Conservation (phyloP, 257 asterid genomes). For the Primulina huaijiensis region DNA sequence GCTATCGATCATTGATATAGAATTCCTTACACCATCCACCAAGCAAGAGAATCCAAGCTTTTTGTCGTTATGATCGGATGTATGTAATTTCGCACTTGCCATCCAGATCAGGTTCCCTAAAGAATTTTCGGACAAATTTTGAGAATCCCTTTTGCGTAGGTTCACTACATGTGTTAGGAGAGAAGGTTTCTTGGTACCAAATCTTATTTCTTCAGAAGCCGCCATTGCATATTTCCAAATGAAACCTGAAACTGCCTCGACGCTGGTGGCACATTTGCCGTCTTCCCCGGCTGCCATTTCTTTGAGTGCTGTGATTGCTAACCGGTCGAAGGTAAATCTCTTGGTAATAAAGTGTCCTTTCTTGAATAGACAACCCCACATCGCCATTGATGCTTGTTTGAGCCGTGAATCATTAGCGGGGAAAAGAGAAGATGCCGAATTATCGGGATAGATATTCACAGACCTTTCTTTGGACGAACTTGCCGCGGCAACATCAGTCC, state of each 20-base stretch:
- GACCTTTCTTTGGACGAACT: constrained; percentile 17
- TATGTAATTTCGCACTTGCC: constrained; percentile 34
- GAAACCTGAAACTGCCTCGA: constrained; percentile 67
- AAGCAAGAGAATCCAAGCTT: constrained; percentile 26
- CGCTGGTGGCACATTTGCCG: constrained; percentile 38
- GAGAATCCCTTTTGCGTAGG: constrained; percentile 48
- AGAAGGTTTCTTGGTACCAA: constrained; percentile 34
- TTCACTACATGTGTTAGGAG: constrained; percentile 64
- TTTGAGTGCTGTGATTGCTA: constrained; percentile 37
- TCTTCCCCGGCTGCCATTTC: constrained; percentile 21
- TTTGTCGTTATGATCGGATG: background rate
- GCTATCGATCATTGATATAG: constrained; percentile 40
- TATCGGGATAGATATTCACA: constrained; percentile 30
- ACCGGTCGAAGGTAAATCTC: constrained; percentile 52
- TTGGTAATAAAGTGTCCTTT: constrained; percentile 48
- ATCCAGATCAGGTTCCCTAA: constrained; percentile 71
- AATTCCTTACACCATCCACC: constrained; percentile 34
- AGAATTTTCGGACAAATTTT: constrained; percentile 37
- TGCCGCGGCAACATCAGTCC: constrained; percentile 43
- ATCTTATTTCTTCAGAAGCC: constrained; percentile 28
- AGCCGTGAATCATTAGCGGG: constrained; percentile 46
- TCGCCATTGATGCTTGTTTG: constrained; percentile 43
- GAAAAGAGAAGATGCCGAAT: constrained; percentile 46
- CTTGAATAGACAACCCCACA: constrained; percentile 67
- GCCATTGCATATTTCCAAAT: constrained; percentile 54